Percentiles rank a stretch among this genome's conserved stretches.
These are phyloP conservation scores for Solanum infundibuliforme DNA, from an alignment of 257 asterid species.

Conservation along the genomic window DNA sequence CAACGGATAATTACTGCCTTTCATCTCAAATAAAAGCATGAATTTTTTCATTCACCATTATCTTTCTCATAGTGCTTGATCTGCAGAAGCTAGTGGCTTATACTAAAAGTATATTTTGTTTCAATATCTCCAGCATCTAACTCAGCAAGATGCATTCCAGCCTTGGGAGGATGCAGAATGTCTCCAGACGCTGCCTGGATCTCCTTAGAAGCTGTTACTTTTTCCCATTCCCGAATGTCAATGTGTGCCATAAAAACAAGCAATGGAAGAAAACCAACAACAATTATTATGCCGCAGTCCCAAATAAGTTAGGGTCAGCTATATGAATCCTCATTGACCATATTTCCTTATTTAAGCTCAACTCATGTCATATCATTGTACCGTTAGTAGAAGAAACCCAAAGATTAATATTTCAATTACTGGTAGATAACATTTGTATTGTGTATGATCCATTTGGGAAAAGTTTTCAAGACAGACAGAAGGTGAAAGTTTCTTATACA, in stretches of 20 bases:
- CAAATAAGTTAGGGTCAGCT: not conserved
- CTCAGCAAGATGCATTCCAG: constrained; percentile 10
- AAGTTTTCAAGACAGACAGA: not conserved
- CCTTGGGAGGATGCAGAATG: constrained; percentile 17
- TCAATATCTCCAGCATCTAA: constrained; percentile 4
- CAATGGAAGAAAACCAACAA: not conserved
- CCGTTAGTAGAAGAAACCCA: not conserved
- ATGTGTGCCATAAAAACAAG: not conserved
- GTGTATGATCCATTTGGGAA: not conserved
- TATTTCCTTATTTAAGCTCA: not conserved
- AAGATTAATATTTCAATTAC: not conserved
- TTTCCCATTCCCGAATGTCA: not conserved
- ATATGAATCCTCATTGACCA: not conserved
- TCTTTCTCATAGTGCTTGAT: not conserved
- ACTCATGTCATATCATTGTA: not conserved
- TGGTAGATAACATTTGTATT: not conserved
- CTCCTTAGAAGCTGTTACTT: not conserved
- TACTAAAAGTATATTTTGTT: not conserved
- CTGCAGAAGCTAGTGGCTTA: not conserved
- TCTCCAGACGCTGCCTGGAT: not conserved
- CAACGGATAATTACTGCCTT: not conserved
- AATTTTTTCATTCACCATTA: not conserved
- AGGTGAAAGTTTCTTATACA: not conserved
- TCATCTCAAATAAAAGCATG: not conserved
- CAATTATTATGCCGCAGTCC: not conserved